These are phyloP conservation scores for Castanea mollissima DNA, from an alignment of 306 rosid species.

Conservation along the genomic window DNA sequence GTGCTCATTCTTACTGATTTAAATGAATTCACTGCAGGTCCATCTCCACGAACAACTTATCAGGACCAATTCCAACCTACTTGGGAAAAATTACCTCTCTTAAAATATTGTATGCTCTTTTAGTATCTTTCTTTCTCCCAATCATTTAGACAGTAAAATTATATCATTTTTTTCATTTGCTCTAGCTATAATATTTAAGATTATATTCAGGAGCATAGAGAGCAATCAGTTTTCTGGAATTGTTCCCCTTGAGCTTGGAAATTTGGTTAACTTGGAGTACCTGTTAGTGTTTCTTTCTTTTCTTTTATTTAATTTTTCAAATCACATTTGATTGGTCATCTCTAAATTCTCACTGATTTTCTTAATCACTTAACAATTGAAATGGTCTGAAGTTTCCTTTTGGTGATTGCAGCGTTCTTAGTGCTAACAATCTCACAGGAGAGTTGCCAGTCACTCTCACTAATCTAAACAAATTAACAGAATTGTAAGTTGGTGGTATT, in stretches of 20 bases:
- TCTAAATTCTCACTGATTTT: too few species aligned
- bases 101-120: not conserved
- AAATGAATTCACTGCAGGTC: constrained; percentile 5
- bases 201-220: too few species aligned
- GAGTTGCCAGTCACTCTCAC: accelerated
- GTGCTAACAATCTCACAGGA: too few species aligned
- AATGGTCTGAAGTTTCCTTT: too few species aligned
- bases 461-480: too few species aligned
- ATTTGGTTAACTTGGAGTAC: not conserved
- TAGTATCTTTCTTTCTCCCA: not conserved
- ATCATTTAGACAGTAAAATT: not conserved
- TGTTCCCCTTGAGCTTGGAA: not conserved
- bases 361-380: too few species aligned
- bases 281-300: constrained; percentile 16
- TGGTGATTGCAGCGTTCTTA: too few species aligned
- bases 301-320: not conserved
- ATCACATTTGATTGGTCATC: not conserved
- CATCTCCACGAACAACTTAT: constrained; percentile 12
- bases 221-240: too few species aligned
- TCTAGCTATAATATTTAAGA: not conserved
- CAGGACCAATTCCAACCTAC: constrained; percentile 28
- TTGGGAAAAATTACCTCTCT: constrained; percentile 23
- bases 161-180: not conserved
- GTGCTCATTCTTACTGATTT: not conserved
- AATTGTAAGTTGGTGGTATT: too few species aligned